These are phyloP conservation scores for Backusella morwellensis DNA, from an alignment of 192 early-diverging fungal genomes.

Conservation along the genomic window DNA sequence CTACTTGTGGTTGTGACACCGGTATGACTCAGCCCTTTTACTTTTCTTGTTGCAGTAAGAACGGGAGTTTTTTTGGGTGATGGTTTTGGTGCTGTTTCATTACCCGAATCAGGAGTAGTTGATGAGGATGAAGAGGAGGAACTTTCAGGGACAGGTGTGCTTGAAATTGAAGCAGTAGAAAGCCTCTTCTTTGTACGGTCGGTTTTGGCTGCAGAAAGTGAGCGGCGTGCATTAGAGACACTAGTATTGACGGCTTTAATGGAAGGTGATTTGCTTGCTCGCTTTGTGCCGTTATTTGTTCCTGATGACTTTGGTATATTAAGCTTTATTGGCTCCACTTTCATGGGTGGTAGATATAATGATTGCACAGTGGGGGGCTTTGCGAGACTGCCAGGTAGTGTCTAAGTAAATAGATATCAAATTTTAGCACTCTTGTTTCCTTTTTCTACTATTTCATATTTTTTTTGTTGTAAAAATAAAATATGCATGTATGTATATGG, in stretches of 20 bases:
- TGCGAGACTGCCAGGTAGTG: slow-evolving; percentile 30
- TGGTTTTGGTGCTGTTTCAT: background rate
- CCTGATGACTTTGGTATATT: slow-evolving; percentile 15
- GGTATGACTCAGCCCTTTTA: slow-evolving; percentile 4
- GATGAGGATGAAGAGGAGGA: slow-evolving; percentile 10
- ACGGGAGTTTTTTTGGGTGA: background rate
- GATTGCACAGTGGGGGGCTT: slow-evolving; percentile 25
- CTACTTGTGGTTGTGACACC: background rate
- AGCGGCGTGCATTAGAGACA: background rate
- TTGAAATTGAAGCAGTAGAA: background rate
- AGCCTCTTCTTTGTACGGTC: background rate
- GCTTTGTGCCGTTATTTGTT: background rate
- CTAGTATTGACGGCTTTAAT: background rate
- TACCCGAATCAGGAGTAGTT: background rate
- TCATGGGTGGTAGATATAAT: slow-evolving; percentile 31
- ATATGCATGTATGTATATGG: background rate
- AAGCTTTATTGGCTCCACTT: slow-evolving; percentile 31
- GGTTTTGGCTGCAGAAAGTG: background rate
- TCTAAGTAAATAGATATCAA: slow-evolving; percentile 15
- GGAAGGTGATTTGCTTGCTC: background rate
- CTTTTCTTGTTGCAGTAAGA: background rate
- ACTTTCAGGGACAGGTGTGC: background rate
- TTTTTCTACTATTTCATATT: background rate
- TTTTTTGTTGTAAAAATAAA: background rate
- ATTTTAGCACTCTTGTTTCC: background rate